Evolutionary conservation across 2,329 filamentous ascomycete genomes (phyloP).

Genomic region (Phialocephala sp.): DNA sequence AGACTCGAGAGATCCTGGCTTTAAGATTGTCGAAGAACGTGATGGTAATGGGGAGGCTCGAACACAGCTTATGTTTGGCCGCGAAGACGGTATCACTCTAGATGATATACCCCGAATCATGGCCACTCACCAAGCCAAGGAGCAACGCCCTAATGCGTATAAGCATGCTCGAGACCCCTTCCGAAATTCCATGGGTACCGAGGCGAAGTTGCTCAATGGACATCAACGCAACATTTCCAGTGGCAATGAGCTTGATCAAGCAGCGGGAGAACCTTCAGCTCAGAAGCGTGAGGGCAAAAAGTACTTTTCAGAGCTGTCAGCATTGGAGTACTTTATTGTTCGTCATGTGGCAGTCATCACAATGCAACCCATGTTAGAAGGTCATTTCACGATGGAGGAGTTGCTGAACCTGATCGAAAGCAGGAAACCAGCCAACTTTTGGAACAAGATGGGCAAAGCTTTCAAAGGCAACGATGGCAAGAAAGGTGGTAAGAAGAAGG

Average conservation of each 20-base stretch:
- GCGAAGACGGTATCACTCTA: slow-evolving; percentile 88
- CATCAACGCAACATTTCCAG: slow-evolving; percentile 71
- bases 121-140: slow-evolving; percentile 91
- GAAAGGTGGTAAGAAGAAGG: slow-evolving; percentile 86
- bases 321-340: slow-evolving; percentile 96
- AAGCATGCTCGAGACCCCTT: slow-evolving; percentile 74
- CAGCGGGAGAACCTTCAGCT: slow-evolving; percentile 56
- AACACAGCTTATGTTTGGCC: slow-evolving; percentile 84
- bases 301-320: slow-evolving; percentile 96
- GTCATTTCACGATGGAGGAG: slow-evolving; percentile 92
- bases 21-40: slow-evolving; percentile 82
- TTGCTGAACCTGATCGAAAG: slow-evolving; percentile 91
- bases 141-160: slow-evolving; percentile 83
- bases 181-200: slow-evolving; percentile 55
- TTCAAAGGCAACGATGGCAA: slow-evolving; percentile 83
- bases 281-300: slow-evolving; percentile 62
- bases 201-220: slow-evolving; percentile 70
- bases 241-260: slow-evolving; percentile 56
- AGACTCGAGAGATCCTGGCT: slow-evolving; percentile 59
- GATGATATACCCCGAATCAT: slow-evolving; percentile 97
- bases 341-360: slow-evolving; percentile 92
- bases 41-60: slow-evolving; percentile 71
- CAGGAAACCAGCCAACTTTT: slow-evolving; percentile 84
- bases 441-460: slow-evolving; percentile 97
- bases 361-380: slow-evolving; percentile 90